Conservation (phyloP, 1,284 basidiomycete genomes). For the Phlebopus sp. region DNA sequence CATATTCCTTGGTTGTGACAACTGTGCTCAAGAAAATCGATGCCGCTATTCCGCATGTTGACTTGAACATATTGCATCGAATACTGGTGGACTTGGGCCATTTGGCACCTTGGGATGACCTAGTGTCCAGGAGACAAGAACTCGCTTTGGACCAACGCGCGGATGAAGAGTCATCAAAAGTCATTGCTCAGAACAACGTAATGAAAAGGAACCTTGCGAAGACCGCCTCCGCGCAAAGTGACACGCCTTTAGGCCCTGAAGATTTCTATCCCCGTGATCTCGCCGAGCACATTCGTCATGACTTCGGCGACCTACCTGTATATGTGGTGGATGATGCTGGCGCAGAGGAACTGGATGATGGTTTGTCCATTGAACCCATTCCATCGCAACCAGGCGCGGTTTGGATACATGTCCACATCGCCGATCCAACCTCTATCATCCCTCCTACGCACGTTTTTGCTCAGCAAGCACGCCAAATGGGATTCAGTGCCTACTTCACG, state of each 20-base stretch:
- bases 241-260: slow-evolving; percentile 45
- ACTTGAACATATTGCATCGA: slow-evolving; percentile 39
- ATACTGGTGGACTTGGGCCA: slow-evolving; percentile 69
- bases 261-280: slow-evolving; percentile 60
- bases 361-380: slow-evolving; percentile 76
- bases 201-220: slow-evolving; percentile 29
- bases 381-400: slow-evolving; percentile 51
- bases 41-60: slow-evolving; percentile 32
- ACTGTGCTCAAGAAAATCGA: slow-evolving; percentile 61
- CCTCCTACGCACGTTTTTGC: slow-evolving; percentile 65
- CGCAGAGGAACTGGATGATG: slow-evolving; percentile 94
- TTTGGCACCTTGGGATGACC: slow-evolving; percentile 73
- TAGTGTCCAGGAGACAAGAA: slow-evolving; percentile 37
- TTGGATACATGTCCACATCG: slow-evolving; percentile 94
- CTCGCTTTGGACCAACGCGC: slow-evolving; percentile 35
- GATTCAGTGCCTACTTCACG: slow-evolving; percentile 60
- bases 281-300: slow-evolving; percentile 70
- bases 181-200: slow-evolving; percentile 33
- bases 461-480: slow-evolving; percentile 49
- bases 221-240: slow-evolving; percentile 6
- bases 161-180: slow-evolving; percentile 31
- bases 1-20: slow-evolving; percentile 53
- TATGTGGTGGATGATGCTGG: slow-evolving; percentile 86
- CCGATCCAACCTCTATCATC: slow-evolving; percentile 87
- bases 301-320: slow-evolving; percentile 80